Evolutionary conservation across 208 protist species (phyloP).

Genomic region (Trypanosoma mega): DNA sequence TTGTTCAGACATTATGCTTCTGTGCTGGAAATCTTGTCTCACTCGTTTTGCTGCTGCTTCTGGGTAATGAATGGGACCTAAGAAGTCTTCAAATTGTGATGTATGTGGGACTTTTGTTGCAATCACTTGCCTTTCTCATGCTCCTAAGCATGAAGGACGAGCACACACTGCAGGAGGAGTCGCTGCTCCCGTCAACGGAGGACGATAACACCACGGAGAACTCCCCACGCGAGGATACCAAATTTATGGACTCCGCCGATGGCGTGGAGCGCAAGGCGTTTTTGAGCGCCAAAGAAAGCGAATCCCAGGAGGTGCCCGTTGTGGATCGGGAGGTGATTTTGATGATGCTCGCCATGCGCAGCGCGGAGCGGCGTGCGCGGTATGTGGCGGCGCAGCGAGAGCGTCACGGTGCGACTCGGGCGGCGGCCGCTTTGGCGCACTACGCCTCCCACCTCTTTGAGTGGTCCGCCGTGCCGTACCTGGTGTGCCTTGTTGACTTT

Average conservation of each 20-base stretch:
- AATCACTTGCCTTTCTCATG: slow-evolving; percentile 21
- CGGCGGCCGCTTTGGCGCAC: not conserved
- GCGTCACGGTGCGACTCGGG: not conserved
- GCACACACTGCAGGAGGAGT: slow-evolving; percentile 15
- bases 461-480: slow-evolving; percentile 38
- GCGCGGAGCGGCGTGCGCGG: not conserved
- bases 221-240: too few relatives aligned
- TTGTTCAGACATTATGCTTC: slow-evolving; percentile 53
- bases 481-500: slow-evolving; percentile 48
- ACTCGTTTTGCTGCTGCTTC: slow-evolving; percentile 32
- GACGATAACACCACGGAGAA: not conserved
- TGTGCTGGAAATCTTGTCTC: slow-evolving; percentile 39
- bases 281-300: not conserved
- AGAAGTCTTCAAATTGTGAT: slow-evolving; percentile 30
- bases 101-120: slow-evolving; percentile 27
- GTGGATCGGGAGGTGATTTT: slow-evolving; percentile 1
- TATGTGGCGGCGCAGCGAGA: slow-evolving; percentile 1
- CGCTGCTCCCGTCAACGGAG: not conserved
- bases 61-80: slow-evolving; percentile 44
- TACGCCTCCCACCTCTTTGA: slow-evolving; percentile 10
- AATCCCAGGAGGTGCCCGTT: not conserved
- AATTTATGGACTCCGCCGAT: too few relatives aligned
- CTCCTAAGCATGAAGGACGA: slow-evolving; percentile 33
- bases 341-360: not conserved
- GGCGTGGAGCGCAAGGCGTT: too few relatives aligned